phyloP scores from a whole-genome alignment of 495 filamentous ascomycete species.

The Penicillium odoratum region DNA sequence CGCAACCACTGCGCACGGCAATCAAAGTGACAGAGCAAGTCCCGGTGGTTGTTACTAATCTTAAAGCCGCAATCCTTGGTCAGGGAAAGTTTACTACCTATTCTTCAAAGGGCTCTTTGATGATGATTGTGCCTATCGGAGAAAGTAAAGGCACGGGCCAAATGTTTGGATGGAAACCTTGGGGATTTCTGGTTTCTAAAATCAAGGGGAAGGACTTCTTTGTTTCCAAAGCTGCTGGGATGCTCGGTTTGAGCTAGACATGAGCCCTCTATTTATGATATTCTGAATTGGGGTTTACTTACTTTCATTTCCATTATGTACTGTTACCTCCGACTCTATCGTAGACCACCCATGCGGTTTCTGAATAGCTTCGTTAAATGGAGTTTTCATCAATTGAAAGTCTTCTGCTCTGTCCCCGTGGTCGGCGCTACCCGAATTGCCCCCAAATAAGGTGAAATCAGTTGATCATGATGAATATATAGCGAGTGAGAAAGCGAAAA shows the following conservation, averaged over 20 bases:
- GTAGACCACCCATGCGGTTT: too few species aligned
- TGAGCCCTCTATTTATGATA: too few species aligned
- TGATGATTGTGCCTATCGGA: conserved; percentile 14
- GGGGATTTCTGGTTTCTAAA: conserved; percentile 10
- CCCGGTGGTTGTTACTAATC: conserved; percentile 9
- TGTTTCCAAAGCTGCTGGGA: background rate
- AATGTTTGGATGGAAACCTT: conserved; percentile 9
- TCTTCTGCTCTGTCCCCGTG: too few species aligned
- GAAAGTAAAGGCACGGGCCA: conserved; percentile 12
- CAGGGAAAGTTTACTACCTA: conserved; percentile 3
- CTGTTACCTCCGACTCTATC: too few species aligned
- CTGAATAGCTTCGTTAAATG: too few species aligned
- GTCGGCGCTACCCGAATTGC: too few species aligned
- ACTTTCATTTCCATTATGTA: too few species aligned
- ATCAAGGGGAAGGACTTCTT: conserved; percentile 18
- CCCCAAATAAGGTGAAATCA: too few species aligned
- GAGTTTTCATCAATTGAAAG: too few species aligned
- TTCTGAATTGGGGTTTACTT: too few species aligned
- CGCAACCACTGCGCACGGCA: conserved; percentile 12
- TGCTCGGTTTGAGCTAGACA: background rate
- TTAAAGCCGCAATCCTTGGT: conserved; percentile 2
- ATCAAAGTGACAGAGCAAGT: conserved; percentile 9
- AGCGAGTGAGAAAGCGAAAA: too few species aligned
- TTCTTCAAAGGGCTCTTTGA: conserved; percentile 2
- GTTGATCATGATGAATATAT: too few species aligned